phyloP scores from a whole-genome alignment of 106 monocot species.

The Gastrodia elata region DNA sequence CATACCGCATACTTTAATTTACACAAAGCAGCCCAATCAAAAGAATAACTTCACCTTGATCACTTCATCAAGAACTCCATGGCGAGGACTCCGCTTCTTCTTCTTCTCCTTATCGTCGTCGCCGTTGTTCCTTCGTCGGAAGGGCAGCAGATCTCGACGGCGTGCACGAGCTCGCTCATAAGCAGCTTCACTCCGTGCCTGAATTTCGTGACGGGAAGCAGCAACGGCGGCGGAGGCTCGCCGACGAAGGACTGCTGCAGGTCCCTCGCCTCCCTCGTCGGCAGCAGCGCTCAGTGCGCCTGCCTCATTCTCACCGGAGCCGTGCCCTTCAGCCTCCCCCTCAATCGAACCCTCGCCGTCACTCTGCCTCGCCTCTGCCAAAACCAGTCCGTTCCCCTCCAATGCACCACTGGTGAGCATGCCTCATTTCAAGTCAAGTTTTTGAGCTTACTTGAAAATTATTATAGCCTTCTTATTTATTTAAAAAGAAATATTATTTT shows the following conservation, averaged over 20 bases:
- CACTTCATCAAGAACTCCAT: too few species aligned
- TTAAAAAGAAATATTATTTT: too few species aligned
- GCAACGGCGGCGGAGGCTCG: constrained; percentile 60
- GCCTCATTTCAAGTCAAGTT: too few species aligned
- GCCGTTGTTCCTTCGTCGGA: neutral
- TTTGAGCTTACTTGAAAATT: neutral
- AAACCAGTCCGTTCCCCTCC: constrained; percentile 39
- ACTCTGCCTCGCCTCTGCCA: constrained; percentile 52
- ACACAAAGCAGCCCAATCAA: too few species aligned
- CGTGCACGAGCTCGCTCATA: constrained; percentile 49
- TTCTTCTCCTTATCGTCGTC: neutral
- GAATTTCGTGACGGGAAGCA: constrained; percentile 81
- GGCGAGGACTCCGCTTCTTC: neutral
- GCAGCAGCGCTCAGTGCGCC: constrained; percentile 42
- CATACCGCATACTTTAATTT: too few species aligned
- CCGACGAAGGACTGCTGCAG: constrained; percentile 62
- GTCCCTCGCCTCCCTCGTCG: constrained; percentile 34
- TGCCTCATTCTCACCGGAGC: constrained; percentile 78
- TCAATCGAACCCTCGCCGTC: constrained; percentile 58
- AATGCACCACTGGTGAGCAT: constrained; percentile 45
- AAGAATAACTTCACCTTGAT: too few species aligned
- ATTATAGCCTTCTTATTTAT: neutral
- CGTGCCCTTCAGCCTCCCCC: constrained; percentile 60
- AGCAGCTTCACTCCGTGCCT: constrained; percentile 85
- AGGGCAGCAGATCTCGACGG: constrained; percentile 34